Evolutionary conservation across 148 eudicot species (phyloP).

Genomic region (Polygonum aviculare): DNA sequence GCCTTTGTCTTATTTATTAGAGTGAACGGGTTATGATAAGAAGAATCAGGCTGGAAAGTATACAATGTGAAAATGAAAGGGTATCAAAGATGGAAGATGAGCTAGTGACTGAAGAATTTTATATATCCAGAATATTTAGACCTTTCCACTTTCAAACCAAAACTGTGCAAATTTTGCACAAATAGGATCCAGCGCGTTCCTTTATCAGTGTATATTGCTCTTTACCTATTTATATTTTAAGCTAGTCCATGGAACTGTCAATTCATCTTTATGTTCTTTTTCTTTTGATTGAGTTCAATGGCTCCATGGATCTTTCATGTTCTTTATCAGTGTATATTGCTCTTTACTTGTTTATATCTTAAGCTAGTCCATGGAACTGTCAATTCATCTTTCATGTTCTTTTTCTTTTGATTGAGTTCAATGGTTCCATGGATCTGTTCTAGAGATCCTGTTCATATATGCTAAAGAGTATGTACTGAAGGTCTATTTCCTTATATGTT

Average conservation of each 20-base stretch:
- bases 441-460: background rate
- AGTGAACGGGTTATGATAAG: background rate
- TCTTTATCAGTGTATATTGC: background rate
- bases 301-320: background rate
- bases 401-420: background rate
- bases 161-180: background rate
- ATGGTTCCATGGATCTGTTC: background rate
- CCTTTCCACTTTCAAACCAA: background rate
- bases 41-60: background rate
- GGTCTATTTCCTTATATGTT: background rate
- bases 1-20: background rate
- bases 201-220: background rate
- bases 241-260: background rate
- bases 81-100: background rate
- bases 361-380: background rate
- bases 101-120: background rate
- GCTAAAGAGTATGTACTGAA: background rate
- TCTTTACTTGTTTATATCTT: background rate
- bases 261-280: background rate
- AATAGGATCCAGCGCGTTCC: background rate
- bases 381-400: background rate
- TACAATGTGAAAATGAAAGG: background rate
- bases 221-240: background rate
- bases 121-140: background rate
- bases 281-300: background rate